Conservation (phyloP, 169 alveolate species). For the Ichthyophthirius multifiliis region DNA sequence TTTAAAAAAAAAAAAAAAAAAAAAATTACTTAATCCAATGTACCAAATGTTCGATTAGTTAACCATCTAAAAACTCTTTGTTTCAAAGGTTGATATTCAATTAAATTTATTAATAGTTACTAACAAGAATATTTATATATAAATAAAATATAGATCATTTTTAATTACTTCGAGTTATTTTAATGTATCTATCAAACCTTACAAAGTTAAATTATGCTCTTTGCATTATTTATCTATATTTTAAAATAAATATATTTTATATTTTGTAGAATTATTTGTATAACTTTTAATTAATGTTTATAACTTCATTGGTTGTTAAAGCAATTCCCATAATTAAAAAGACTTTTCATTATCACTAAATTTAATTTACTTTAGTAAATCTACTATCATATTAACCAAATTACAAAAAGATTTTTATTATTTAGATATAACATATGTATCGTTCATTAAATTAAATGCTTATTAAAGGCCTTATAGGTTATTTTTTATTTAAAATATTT, state of each 20-base stretch:
- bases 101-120: not conserved
- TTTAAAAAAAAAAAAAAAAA: not conserved
- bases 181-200: not conserved
- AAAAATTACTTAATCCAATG: not conserved
- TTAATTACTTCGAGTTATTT: not conserved
- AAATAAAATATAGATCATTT: not conserved
- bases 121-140: too few relatives aligned
- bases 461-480: not conserved
- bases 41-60: not conserved
- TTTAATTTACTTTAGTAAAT: not conserved
- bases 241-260: not conserved
- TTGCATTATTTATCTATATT: too few relatives aligned
- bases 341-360: not conserved
- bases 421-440: not conserved
- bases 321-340: not conserved
- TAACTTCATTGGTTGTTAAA: not conserved
- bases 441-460: not conserved
- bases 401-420: not conserved
- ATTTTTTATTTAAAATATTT: not conserved
- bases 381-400: not conserved
- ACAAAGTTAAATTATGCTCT: not conserved
- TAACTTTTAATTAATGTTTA: not conserved
- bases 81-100: not conserved
- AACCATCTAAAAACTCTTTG: conserved; percentile 4
- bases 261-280: too few relatives aligned